These are phyloP conservation scores for Yarrowia bubula DNA, from an alignment of 805 yeast species.

Conservation along the genomic window DNA sequence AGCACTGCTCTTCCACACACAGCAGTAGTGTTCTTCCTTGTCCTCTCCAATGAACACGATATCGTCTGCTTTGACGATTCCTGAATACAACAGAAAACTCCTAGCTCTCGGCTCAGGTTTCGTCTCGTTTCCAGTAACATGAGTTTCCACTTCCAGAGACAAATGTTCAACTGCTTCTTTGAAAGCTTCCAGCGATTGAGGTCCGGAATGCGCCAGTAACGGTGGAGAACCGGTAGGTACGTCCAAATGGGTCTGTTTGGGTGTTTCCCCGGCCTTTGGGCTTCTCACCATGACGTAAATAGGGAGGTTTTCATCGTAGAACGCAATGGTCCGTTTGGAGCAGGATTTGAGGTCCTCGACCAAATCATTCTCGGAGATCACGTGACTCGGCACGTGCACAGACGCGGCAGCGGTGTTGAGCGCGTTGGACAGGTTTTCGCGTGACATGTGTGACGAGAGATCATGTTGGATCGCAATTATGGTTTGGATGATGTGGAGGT, in stretches of 20 bases:
- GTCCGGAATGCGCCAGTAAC: neutral
- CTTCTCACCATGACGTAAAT: constrained; percentile 18
- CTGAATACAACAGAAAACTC: constrained; percentile 10
- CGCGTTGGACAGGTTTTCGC: constrained; percentile 24
- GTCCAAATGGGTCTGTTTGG: constrained; percentile 1
- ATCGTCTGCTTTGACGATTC: constrained; percentile 1
- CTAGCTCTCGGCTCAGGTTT: constrained; percentile 13
- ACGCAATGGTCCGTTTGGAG: constrained; percentile 4
- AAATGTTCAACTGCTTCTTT: constrained; percentile 8
- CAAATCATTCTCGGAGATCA: neutral
- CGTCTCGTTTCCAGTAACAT: constrained; percentile 21
- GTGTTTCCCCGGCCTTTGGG: neutral
- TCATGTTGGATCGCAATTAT: too few species aligned
- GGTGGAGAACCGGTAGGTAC: constrained; percentile 4
- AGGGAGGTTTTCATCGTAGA: constrained; percentile 21
- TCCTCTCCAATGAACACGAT: constrained; percentile 1
- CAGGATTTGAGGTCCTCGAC: neutral
- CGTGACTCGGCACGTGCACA: constrained; percentile 17
- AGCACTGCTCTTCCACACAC: constrained; percentile 16
- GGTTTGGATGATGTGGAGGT: too few species aligned
- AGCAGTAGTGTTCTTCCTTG: constrained; percentile 10
- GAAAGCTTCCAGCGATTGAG: constrained; percentile 9
- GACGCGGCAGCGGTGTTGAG: constrained; percentile 21
- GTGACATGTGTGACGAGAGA: constrained; percentile 2
- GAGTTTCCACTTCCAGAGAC: constrained; percentile 13